Conservation (phyloP, 305 asterid species). For the Petunia hybrid region DNA sequence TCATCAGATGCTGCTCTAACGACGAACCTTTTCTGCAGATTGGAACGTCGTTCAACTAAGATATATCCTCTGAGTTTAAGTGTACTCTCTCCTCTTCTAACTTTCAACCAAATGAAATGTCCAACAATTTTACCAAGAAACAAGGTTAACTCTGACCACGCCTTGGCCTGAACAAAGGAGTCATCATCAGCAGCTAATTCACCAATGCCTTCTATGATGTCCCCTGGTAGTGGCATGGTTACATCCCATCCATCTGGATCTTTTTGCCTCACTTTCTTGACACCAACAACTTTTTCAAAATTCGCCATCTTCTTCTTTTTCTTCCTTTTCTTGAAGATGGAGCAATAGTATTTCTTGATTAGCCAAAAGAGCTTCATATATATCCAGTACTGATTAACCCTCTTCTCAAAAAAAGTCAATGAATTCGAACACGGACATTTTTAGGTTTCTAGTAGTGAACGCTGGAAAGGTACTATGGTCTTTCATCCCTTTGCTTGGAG, state of each 20-base stretch:
- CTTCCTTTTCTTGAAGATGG: not conserved
- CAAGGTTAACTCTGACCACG: slow-evolving; percentile 44
- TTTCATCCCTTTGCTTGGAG: not conserved
- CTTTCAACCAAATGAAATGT: slow-evolving; percentile 54
- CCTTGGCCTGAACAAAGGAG: slow-evolving; percentile 47
- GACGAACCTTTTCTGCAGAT: slow-evolving; percentile 49
- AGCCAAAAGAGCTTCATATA: slow-evolving; percentile 22
- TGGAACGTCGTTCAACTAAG: slow-evolving; percentile 39
- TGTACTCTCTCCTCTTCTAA: slow-evolving; percentile 51
- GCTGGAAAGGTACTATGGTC: slow-evolving; percentile 4
- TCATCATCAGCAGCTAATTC: slow-evolving; percentile 40
- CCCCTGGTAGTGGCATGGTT: slow-evolving; percentile 61
- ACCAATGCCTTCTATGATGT: slow-evolving; percentile 58
- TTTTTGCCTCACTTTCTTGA: slow-evolving; percentile 55
- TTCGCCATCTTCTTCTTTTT: slow-evolving; percentile 33
- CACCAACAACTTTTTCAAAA: slow-evolving; percentile 48
- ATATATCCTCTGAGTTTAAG: slow-evolving; percentile 51
- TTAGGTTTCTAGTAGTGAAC: slow-evolving; percentile 38
- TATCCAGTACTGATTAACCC: not conserved
- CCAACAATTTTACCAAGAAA: slow-evolving; percentile 47
- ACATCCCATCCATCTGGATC: slow-evolving; percentile 55
- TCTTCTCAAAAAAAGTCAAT: not conserved
- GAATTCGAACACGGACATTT: slow-evolving; percentile 23
- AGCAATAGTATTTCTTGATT: slow-evolving; percentile 13
- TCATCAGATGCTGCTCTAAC: slow-evolving; percentile 59